Conservation (phyloP, 257 asterid genomes). For the Rauvolfia tetraphylla region DNA sequence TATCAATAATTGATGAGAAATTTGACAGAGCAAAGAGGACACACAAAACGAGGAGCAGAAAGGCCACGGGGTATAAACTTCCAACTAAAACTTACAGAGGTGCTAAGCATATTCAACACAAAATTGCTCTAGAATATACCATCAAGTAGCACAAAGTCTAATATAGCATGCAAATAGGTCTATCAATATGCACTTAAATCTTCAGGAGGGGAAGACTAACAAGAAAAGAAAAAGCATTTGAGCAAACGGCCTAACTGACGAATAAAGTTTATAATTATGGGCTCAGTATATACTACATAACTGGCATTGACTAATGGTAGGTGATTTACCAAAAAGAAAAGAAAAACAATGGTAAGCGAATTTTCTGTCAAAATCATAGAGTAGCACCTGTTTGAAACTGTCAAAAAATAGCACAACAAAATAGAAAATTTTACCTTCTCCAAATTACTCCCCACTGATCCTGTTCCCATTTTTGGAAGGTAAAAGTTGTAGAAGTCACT, state of each 20-base stretch:
- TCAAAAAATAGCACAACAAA: background rate
- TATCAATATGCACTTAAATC: background rate
- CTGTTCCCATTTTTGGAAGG: constrained; percentile 68
- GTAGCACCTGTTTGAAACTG: background rate
- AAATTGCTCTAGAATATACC: background rate
- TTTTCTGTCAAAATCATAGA: background rate
- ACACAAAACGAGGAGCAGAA: background rate
- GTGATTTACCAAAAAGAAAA: too few species aligned
- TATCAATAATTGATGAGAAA: background rate
- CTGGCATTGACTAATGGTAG: background rate
- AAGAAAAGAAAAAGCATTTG: too few species aligned
- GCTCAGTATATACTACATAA: background rate
- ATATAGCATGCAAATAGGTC: background rate
- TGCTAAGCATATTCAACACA: background rate
- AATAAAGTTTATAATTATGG: background rate
- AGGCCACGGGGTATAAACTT: background rate
- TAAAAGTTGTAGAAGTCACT: constrained; percentile 55
- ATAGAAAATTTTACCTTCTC: constrained; percentile 44
- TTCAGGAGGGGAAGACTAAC: background rate
- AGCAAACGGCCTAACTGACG: background rate
- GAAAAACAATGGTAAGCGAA: background rate
- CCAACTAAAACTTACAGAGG: background rate
- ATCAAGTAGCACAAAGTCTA: background rate
- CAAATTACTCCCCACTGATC: constrained; percentile 34
- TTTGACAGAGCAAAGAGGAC: background rate